Conservation (phyloP, 2,329 filamentous ascomycete genomes). For the Aspergillus sp. region DNA sequence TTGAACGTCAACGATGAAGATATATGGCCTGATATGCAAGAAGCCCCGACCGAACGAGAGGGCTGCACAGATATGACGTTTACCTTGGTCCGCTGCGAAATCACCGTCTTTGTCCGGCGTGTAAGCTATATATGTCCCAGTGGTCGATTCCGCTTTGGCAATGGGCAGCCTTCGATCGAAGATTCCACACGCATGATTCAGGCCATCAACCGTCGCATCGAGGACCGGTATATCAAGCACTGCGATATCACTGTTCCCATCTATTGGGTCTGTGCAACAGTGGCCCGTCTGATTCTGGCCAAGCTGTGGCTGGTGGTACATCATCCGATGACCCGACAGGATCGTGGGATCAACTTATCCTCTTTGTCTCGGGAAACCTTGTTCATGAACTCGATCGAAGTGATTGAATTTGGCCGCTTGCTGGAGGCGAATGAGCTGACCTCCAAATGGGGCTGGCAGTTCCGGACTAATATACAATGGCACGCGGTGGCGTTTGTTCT, state of each 20-base stretch:
- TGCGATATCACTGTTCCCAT: conserved; percentile 50
- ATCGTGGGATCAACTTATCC: conserved; percentile 50
- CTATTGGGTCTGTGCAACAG: conserved; percentile 64
- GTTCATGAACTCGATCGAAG: conserved; percentile 67
- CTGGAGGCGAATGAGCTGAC: conserved; percentile 60
- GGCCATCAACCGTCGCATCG: conserved; percentile 50
- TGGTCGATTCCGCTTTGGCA: conserved; percentile 11
- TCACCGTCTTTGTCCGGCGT: conserved; percentile 40
- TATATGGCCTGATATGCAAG: conserved; percentile 44
- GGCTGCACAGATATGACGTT: conserved; percentile 53
- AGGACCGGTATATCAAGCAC: conserved; percentile 52
- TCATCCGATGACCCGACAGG: conserved; percentile 63
- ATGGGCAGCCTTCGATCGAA: conserved; percentile 18
- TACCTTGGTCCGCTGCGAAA: conserved; percentile 49
- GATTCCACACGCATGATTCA: conserved; percentile 46
- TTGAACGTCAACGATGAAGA: conserved; percentile 51
- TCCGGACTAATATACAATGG: conserved; percentile 62
- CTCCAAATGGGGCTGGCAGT: conserved; percentile 62
- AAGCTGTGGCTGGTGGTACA: conserved; percentile 77
- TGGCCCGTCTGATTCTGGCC: conserved; percentile 66
- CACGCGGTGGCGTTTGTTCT: conserved; percentile 48
- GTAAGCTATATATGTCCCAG: conserved; percentile 33
- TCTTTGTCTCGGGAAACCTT: conserved; percentile 63
- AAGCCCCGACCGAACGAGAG: conserved; percentile 44
- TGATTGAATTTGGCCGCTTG: conserved; percentile 66